Evolutionary conservation across 2,329 filamentous ascomycete species (phyloP).

Genomic region (Scorias spongiosa): DNA sequence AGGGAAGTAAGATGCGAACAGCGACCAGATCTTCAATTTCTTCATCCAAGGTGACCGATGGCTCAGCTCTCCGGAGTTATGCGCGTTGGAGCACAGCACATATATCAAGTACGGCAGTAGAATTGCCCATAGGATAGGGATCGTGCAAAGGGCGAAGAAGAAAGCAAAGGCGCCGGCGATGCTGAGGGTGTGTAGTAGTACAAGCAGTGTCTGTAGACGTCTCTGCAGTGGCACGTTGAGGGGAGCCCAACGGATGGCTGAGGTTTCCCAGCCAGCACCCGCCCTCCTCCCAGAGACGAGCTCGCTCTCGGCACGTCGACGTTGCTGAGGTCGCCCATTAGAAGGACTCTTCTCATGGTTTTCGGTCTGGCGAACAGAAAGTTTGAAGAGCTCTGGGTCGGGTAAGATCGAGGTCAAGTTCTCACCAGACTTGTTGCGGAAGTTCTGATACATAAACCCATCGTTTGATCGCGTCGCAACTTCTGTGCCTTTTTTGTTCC

Average conservation of each 20-base stretch:
- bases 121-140: conserved; percentile 80
- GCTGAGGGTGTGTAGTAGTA: conserved; percentile 34
- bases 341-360: conserved; percentile 2
- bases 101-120: conserved; percentile 67
- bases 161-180: conserved; percentile 44
- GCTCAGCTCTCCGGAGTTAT: conserved; percentile 57
- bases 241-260: conserved; percentile 67
- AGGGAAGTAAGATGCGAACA: conserved; percentile 88
- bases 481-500: not conserved
- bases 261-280: conserved; percentile 36
- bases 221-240: conserved; percentile 49
- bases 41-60: conserved; percentile 64
- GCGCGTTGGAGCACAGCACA: conserved; percentile 63
- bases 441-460: conserved; percentile 28
- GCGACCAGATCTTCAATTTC: conserved; percentile 60
- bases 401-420: conserved; percentile 31
- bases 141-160: conserved; percentile 84
- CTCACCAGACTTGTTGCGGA: conserved; percentile 29
- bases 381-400: conserved; percentile 7
- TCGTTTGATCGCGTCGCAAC: conserved; percentile 1
- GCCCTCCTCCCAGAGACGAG: conserved; percentile 38
- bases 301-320: conserved; percentile 15
- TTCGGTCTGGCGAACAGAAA: not conserved
- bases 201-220: conserved; percentile 34
- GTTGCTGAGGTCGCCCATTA: conserved; percentile 4